phyloP scores from a whole-genome alignment of 2,329 filamentous ascomycete genomes.

The Pseudogymnoascus sp. region DNA sequence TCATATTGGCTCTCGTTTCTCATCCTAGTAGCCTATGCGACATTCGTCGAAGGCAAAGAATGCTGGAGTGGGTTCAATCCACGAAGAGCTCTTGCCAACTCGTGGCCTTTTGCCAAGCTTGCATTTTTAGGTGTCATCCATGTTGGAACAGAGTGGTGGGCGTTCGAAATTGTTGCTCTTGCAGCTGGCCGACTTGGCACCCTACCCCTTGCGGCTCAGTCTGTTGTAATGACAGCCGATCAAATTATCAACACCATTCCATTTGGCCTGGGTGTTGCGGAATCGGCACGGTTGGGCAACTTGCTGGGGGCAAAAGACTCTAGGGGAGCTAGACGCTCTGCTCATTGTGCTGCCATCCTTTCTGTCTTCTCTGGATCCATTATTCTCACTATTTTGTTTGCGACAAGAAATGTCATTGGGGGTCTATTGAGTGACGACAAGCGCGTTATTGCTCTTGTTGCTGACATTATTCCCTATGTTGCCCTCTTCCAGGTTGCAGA shows the following conservation, averaged over 20 bases:
- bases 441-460: conserved; percentile 62
- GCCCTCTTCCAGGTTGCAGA: conserved; percentile 87
- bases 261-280: conserved; percentile 77
- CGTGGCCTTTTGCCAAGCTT: conserved; percentile 63
- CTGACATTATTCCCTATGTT: conserved; percentile 74
- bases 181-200: conserved; percentile 75
- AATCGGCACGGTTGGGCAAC: conserved; percentile 70
- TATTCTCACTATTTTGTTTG: conserved; percentile 62
- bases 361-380: conserved; percentile 59
- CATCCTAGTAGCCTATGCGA: conserved; percentile 64
- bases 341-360: conserved; percentile 66
- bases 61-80: conserved; percentile 70
- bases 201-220: conserved; percentile 71
- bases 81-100: conserved; percentile 54
- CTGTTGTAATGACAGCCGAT: conserved; percentile 83
- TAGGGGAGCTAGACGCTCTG: conserved; percentile 58
- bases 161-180: conserved; percentile 82
- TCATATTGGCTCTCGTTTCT: conserved; percentile 81
- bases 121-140: conserved; percentile 71
- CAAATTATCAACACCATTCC: conserved; percentile 74
- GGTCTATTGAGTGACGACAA: conserved; percentile 74
- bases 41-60: conserved; percentile 60
- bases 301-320: conserved; percentile 62
- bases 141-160: conserved; percentile 91
- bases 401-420: conserved; percentile 63